phyloP scores from a whole-genome alignment of 2,329 filamentous ascomycete species.

The Penicillium sp. region DNA sequence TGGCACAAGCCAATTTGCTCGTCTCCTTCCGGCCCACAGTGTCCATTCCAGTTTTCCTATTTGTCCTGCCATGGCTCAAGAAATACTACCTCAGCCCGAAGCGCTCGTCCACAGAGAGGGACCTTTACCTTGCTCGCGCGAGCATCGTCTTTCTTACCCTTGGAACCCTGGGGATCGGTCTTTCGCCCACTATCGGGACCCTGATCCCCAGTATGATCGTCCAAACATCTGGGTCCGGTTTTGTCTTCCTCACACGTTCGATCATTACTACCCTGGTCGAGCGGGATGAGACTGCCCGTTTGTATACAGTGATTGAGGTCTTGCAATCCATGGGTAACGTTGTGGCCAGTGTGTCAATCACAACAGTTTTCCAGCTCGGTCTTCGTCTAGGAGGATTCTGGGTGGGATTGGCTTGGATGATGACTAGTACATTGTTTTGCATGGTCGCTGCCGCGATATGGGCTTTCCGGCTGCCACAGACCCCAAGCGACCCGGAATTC shows the following conservation, averaged over 20 bases:
- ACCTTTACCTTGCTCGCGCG: constrained; percentile 47
- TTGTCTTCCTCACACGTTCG: constrained; percentile 47
- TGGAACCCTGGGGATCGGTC: constrained; percentile 48
- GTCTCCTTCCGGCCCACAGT: constrained; percentile 49
- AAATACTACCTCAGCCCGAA: constrained; percentile 37
- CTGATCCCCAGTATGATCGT: constrained; percentile 48
- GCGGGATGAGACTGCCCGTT: constrained; percentile 48
- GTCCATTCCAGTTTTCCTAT: constrained; percentile 49
- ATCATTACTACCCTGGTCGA: constrained; percentile 51
- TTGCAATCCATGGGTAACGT: constrained; percentile 50
- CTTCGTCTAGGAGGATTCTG: constrained; percentile 47
- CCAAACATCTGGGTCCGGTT: constrained; percentile 51
- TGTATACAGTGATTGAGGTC: constrained; percentile 52
- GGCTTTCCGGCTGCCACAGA: constrained; percentile 25
- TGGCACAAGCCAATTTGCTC: constrained; percentile 45
- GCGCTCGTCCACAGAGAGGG: constrained; percentile 41
- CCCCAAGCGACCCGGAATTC: constrained; percentile 13
- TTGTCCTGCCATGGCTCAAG: constrained; percentile 44
- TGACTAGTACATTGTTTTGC: constrained; percentile 36
- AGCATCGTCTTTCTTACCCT: constrained; percentile 47
- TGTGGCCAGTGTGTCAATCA: constrained; percentile 49
- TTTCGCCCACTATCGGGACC: constrained; percentile 44
- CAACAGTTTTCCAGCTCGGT: constrained; percentile 48
- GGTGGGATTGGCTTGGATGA: constrained; percentile 51
- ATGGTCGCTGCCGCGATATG: constrained; percentile 31